Percentiles rank a stretch among this genome's conserved stretches.
These are phyloP conservation scores for Tausonia pullulans DNA, from an alignment of 1,284 basidiomycete species.

Conservation along the genomic window DNA sequence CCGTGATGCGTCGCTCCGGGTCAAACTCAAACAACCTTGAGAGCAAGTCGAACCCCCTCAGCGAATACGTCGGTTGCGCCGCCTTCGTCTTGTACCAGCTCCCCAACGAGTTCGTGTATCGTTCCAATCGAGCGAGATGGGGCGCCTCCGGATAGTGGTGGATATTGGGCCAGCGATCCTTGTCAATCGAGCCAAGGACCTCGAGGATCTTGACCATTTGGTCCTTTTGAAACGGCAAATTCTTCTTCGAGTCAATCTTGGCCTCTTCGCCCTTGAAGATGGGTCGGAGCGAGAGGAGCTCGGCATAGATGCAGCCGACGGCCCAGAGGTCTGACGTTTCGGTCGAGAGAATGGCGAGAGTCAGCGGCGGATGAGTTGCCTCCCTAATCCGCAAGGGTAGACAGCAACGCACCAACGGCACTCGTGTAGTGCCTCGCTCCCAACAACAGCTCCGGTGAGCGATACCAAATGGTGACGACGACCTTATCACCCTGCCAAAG, in stretches of 20 bases:
- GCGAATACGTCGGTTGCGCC: constrained; percentile 45
- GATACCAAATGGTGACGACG: constrained; percentile 99
- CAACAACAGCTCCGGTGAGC: constrained; percentile 85
- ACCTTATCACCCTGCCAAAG: constrained; percentile 80
- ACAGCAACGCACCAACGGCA: constrained; percentile 48
- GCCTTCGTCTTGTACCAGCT: constrained; percentile 62
- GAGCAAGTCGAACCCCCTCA: constrained; percentile 67
- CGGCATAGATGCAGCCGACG: constrained; percentile 92
- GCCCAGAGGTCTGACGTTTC: constrained; percentile 67
- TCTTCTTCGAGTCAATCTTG: constrained; percentile 72
- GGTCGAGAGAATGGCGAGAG: background rate
- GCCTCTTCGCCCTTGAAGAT: constrained; percentile 99
- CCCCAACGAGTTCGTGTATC: constrained; percentile 48
- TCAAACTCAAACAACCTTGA: constrained; percentile 75
- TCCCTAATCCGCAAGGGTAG: background rate
- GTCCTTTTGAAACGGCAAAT: constrained; percentile 86
- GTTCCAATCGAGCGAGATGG: constrained; percentile 68
- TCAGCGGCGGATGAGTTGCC: background rate
- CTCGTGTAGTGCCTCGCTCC: constrained; percentile 96
- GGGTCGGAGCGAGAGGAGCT: constrained; percentile 80
- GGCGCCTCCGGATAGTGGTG: constrained; percentile 76
- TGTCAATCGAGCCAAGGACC: constrained; percentile 77
- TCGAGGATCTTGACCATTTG: constrained; percentile 93
- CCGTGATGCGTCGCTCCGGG: constrained; percentile 73
- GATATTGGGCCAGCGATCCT: constrained; percentile 79